These are phyloP conservation scores for Coemansia sp. DNA, from an alignment of 192 early-diverging fungal genomes.

Conservation along the genomic window DNA sequence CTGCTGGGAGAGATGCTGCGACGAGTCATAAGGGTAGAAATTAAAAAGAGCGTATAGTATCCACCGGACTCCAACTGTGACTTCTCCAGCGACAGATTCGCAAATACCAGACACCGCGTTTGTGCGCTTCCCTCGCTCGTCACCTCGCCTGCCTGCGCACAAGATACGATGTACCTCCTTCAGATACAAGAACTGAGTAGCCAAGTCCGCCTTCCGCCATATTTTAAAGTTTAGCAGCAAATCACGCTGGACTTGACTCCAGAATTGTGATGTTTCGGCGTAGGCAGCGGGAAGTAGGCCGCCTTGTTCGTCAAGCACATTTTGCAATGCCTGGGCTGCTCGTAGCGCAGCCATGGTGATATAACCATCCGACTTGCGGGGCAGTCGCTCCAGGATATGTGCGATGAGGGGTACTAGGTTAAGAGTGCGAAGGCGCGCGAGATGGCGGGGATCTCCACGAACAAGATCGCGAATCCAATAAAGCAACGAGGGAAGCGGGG, in stretches of 20 bases:
- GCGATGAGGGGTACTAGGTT: slow-evolving; percentile 32
- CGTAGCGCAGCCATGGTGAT: slow-evolving; percentile 34
- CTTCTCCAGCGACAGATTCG: slow-evolving; percentile 12
- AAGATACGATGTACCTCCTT: slow-evolving; percentile 24
- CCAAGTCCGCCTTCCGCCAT: slow-evolving; percentile 29
- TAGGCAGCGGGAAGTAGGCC: slow-evolving; percentile 25
- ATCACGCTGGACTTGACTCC: slow-evolving; percentile 38
- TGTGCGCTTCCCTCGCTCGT: slow-evolving; percentile 29
- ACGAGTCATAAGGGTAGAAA: slow-evolving; percentile 45
- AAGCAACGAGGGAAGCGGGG: slow-evolving; percentile 36
- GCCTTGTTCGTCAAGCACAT: slow-evolving; percentile 38
- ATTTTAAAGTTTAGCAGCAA: slow-evolving; percentile 37
- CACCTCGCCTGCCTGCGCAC: slow-evolving; percentile 27
- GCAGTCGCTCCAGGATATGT: slow-evolving; percentile 25
- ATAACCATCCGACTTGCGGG: slow-evolving; percentile 12
- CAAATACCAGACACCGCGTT: slow-evolving; percentile 33
- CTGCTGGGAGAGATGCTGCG: slow-evolving; percentile 40
- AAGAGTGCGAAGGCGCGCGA: slow-evolving; percentile 19
- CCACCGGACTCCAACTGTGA: slow-evolving; percentile 35
- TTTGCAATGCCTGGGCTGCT: slow-evolving; percentile 39
- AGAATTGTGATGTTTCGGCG: slow-evolving; percentile 24
- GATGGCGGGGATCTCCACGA: slow-evolving; percentile 26
- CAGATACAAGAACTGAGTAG: slow-evolving; percentile 30
- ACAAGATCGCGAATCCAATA: slow-evolving; percentile 38
- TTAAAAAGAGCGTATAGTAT: slow-evolving; percentile 40